Evolutionary conservation across 148 eudicot genomes (phyloP).

Genomic region (Vaccinium darrowii): DNA sequence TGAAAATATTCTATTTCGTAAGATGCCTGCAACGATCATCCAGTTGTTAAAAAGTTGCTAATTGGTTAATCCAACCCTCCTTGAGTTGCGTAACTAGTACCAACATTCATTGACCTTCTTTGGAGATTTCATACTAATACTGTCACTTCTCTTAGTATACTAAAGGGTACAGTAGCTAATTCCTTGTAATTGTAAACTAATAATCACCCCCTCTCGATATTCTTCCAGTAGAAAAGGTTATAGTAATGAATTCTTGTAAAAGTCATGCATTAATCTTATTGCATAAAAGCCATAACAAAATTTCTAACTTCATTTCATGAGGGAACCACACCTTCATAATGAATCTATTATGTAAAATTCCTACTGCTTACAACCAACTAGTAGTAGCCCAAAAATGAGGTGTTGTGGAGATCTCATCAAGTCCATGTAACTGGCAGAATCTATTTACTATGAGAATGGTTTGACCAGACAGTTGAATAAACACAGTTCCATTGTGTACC

Average conservation of each 20-base stretch:
- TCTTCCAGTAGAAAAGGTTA: not conserved
- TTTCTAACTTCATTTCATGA: not conserved
- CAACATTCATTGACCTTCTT: not conserved
- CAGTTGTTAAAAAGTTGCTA: not conserved
- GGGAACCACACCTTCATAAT: not conserved
- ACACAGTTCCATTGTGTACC: slow-evolving; percentile 26
- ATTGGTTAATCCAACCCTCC: not conserved
- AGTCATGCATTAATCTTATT: not conserved
- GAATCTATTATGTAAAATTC: not conserved
- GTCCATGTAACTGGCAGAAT: not conserved
- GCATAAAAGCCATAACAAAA: not conserved
- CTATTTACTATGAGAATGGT: not conserved
- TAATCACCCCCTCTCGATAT: not conserved
- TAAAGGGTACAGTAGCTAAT: not conserved
- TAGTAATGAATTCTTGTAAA: not conserved
- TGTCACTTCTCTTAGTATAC: not conserved
- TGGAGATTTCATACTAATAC: not conserved
- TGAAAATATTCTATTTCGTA: not conserved
- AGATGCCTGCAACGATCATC: not conserved
- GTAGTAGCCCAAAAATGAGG: not conserved
- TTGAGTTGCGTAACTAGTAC: not conserved
- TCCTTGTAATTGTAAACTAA: not conserved
- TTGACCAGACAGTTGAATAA: not conserved
- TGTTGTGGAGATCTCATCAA: not conserved
- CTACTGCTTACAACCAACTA: not conserved